phyloP scores from a whole-genome alignment of 768 basidiomycete species.

The Mrakia blollopis region DNA sequence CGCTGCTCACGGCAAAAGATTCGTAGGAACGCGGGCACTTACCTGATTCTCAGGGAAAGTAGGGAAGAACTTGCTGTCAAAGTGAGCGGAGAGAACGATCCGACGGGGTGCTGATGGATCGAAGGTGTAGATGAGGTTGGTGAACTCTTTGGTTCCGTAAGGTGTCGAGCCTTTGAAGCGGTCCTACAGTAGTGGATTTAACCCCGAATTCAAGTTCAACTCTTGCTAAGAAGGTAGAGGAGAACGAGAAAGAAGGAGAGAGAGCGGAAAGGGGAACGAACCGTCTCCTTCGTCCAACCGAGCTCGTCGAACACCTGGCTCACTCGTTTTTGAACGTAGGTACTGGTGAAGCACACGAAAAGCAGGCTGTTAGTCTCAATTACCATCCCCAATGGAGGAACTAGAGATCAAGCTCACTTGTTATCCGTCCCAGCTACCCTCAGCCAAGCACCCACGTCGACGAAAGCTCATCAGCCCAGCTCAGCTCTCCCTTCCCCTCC shows the following conservation, averaged over 20 bases:
- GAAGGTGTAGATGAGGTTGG: conserved; percentile 92
- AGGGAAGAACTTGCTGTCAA: conserved; percentile 84
- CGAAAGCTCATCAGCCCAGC: conserved; percentile 21
- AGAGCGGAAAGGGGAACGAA: conserved; percentile 12
- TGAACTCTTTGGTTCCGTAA: conserved; percentile 69
- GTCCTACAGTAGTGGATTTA: conserved; percentile 48
- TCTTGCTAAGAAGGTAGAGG: background rate
- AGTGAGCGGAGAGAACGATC: conserved; percentile 85
- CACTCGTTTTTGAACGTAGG: conserved; percentile 76
- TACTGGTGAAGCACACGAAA: conserved; percentile 54
- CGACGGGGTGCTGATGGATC: conserved; percentile 76
- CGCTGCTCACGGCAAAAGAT: background rate
- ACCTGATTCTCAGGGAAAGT: conserved; percentile 70
- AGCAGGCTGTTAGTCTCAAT: background rate
- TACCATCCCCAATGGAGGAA: background rate
- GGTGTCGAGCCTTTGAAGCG: conserved; percentile 74
- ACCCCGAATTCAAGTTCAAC: background rate
- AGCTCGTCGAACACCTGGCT: conserved; percentile 62
- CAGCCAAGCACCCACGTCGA: background rate
- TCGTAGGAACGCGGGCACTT: conserved; percentile 35
- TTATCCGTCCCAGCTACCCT: conserved; percentile 42
- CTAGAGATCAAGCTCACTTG: conserved; percentile 36
- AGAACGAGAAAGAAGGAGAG: background rate
- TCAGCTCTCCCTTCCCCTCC: conserved; percentile 33
- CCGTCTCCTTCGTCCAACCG: conserved; percentile 79